Evolutionary conservation across 169 alveolate species (phyloP).

Genomic region (Plasmodium ovale): DNA sequence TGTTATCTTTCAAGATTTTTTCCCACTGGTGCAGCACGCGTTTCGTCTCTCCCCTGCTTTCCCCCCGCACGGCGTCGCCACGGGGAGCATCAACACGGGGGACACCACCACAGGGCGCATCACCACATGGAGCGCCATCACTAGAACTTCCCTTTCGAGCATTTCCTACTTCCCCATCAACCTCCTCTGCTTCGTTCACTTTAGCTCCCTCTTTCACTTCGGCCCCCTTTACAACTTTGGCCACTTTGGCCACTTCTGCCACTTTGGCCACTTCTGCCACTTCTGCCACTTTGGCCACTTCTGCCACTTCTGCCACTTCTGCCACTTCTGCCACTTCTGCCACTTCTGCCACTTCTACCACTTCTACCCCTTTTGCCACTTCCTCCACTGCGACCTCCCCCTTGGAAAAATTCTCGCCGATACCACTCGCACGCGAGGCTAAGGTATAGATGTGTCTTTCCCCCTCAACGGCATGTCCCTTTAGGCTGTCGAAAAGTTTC

Average conservation of each 20-base stretch:
- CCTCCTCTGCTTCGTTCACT: neutral
- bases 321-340: neutral
- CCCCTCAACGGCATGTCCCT: neutral
- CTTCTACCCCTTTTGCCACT: neutral
- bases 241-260: neutral
- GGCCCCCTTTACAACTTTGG: neutral
- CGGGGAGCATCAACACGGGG: neutral
- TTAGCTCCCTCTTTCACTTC: neutral
- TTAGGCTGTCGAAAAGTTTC: neutral
- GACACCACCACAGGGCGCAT: neutral
- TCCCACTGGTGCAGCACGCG: constrained; percentile 17
- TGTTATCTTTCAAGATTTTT: constrained; percentile 11
- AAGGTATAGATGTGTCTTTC: constrained; percentile 6
- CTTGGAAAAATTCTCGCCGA: neutral
- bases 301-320: neutral
- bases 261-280: neutral
- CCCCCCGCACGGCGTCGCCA: neutral
- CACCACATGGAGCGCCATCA: no score
- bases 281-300: neutral
- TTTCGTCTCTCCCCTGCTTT: neutral
- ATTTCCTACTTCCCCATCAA: neutral
- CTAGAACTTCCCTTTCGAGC: neutral
- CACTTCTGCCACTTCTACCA: neutral
- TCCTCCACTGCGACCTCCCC: neutral
- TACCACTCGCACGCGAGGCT: neutral